Evolutionary conservation across 225 moss, liverwort and hornwort genomes (phyloP), one percentile per base, ranked within the genome.

Genomic region (Lunularia cruciata): DNA sequence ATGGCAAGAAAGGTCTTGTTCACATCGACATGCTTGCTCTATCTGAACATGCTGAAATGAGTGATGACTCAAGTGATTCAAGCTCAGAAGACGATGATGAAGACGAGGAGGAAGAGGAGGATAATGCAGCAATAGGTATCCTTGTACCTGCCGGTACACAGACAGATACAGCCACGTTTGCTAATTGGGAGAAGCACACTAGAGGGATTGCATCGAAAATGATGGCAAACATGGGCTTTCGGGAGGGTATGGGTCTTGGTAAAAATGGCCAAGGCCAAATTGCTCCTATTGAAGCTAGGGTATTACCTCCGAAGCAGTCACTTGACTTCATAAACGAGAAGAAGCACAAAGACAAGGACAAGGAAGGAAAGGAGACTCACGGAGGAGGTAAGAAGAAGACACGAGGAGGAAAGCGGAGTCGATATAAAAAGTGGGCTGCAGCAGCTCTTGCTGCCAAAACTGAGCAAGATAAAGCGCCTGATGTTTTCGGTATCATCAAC

Each of bases 211-310:
- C 98, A 40, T 98, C 98, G 48, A 98, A 89, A 59, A 83, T 98
- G 93, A 98, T 98, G 98, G 88, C 91, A 8, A 89, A 76, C 77
- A 98, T 98, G 98, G 98, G 98, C 12, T 98, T 89, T 72, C 80
- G 81, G 19, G 93, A 86, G 70, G 98, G 98, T 48, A 98, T 93
- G 98, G 98, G 98, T 18, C 72, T 98, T 40, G 98, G 93, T 14
- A 89, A 75, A 77, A 63, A 84, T 55, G 98, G 98, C 30, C 98
- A 98, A 84, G 98, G 98, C 34, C 91, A 86, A 26, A 69, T 86
- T 32, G 83, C 83, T 57, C 98, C 98, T 1, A 89, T 98, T 23
- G 88, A 89, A 69, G 91, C 89, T 3, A 86, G 85, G 72, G 76
- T 91, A 56, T 77, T 93, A n/a, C 89, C 84, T 40, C 67, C 74